These are phyloP conservation scores for Aspergillus cristatus DNA, from an alignment of 495 filamentous ascomycete genomes.

Conservation along the genomic window DNA sequence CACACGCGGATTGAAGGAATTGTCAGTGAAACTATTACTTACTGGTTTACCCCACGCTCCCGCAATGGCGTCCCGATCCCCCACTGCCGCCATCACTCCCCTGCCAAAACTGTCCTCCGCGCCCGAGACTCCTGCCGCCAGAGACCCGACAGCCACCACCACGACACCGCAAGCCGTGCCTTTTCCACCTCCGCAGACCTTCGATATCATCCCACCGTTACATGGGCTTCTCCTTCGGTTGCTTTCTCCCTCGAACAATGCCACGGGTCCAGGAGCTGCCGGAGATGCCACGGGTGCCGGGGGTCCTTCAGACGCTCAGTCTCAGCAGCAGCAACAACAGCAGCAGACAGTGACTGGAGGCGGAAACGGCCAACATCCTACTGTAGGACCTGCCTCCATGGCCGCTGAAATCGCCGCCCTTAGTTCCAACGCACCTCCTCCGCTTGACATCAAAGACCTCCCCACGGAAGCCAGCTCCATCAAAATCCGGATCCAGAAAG, in stretches of 20 bases:
- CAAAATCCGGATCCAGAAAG: constrained; percentile 72
- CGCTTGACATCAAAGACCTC: constrained; percentile 69
- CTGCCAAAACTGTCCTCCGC: constrained; percentile 31
- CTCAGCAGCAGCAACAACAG: constrained; percentile 23
- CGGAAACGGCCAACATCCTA: constrained; percentile 2
- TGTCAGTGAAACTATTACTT: no score
- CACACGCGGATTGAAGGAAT: no score
- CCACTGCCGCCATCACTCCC: constrained; percentile 28
- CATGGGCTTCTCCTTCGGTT: constrained; percentile 68
- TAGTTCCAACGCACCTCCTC: constrained; percentile 26
- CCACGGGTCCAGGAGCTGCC: constrained; percentile 7
- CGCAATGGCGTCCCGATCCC: constrained; percentile 31
- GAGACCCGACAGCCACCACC: constrained; percentile 24
- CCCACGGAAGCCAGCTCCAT: constrained; percentile 62
- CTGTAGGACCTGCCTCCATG: constrained; percentile 10
- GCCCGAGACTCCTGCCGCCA: constrained; percentile 28
- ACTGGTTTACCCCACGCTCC: no score
- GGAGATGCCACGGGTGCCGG: constrained; percentile 16
- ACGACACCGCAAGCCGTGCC: constrained; percentile 40
- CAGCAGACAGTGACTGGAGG: constrained; percentile 3
- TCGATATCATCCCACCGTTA: constrained; percentile 80
- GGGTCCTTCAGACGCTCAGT: constrained; percentile 13
- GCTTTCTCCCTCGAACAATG: constrained; percentile 29
- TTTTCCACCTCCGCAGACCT: constrained; percentile 49
- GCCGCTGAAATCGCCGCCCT: constrained; percentile 17